Evolutionary conservation across 2,329 filamentous ascomycete species (phyloP), one percentile per base, ranked within the genome.

Genomic region (Myriangium duriaei): DNA sequence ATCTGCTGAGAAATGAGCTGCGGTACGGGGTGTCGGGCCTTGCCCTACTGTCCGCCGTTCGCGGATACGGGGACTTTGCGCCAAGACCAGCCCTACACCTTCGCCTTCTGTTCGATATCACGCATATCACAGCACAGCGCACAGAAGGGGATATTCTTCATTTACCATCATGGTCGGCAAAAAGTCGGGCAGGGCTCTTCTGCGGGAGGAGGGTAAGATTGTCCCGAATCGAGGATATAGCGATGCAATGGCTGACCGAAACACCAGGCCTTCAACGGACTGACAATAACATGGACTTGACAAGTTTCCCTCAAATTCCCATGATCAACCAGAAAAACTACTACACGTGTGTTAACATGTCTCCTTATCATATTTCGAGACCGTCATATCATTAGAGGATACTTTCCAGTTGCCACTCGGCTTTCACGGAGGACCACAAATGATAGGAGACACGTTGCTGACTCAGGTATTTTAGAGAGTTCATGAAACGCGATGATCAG

Each of bases 291-390:
- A 88, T 98, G 80, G 91, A 87, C 56, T 75, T 91, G 55, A 83
- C 86, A 33, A 92, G 73, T 58, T 98, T 91, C 88, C 88, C 91
- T 7, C 81, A 91, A 54, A 78, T 94, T 41, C 72, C 75, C 30
- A 84, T 91, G 52, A 98, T 98, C 62, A 98, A 98, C 58, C 91
- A 98, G 61, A 98, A 98, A 67, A 98, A 98, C 61, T 98, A 98
- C 62, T 95, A 95, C 60, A 94, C 87, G 84, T 91, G 70, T 44
- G 77, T 66, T 34, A 39, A n/a, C n/a, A n/a, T n/a, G n/a, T n/a
- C n/a, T n/a, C n/a, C n/a, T n/a, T n/a, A n/a, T n/a, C 21, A n/a
- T n/a, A n/a, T n/a, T n/a, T n/a, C n/a, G n/a, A n/a, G n/a, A n/a
- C n/a, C n/a, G n/a, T n/a, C n/a, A n/a, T n/a, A n/a, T n/a, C n/a